Evolutionary conservation across 805 yeast species (phyloP).

Genomic region (Wickerhamomyces hampshirensis): DNA sequence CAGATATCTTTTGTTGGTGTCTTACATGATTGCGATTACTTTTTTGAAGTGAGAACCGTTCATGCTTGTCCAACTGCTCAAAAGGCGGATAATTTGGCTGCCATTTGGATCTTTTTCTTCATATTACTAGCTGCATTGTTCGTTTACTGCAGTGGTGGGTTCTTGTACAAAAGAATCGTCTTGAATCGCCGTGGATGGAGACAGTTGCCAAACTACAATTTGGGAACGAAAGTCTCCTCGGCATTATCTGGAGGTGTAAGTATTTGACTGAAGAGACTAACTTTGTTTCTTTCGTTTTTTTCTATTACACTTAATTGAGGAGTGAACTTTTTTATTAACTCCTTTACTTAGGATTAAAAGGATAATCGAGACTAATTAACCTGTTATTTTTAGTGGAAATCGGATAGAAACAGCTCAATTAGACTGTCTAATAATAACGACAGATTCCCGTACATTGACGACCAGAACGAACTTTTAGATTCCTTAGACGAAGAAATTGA

Average conservation of each 20-base stretch:
- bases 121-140: constrained; percentile 39
- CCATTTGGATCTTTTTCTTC: constrained; percentile 58
- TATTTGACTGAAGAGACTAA: too few relatives aligned
- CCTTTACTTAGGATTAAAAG: constrained; percentile 8
- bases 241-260: constrained; percentile 25
- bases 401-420: constrained; percentile 11
- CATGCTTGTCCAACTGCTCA: constrained; percentile 84
- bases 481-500: constrained; percentile 27
- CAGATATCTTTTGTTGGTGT: constrained; percentile 66
- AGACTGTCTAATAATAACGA: constrained; percentile 23
- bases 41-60: constrained; percentile 79
- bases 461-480: constrained; percentile 36
- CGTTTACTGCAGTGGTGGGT: constrained; percentile 41
- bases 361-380: constrained; percentile 3
- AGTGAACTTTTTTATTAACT: constrained; percentile 11
- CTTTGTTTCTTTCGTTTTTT: not conserved
- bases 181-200: constrained; percentile 33
- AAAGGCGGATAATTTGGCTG: constrained; percentile 57
- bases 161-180: constrained; percentile 30
- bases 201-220: constrained; percentile 27
- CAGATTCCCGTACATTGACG: constrained; percentile 34
- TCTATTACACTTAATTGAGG: not conserved
- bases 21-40: constrained; percentile 71
- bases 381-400: constrained; percentile 10
- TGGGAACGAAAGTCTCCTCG: constrained; percentile 22